Percentiles rank a stretch among this genome's conserved stretches.
Conservation (phyloP, 441 rosid species). For the Populus trichocarpa region DNA sequence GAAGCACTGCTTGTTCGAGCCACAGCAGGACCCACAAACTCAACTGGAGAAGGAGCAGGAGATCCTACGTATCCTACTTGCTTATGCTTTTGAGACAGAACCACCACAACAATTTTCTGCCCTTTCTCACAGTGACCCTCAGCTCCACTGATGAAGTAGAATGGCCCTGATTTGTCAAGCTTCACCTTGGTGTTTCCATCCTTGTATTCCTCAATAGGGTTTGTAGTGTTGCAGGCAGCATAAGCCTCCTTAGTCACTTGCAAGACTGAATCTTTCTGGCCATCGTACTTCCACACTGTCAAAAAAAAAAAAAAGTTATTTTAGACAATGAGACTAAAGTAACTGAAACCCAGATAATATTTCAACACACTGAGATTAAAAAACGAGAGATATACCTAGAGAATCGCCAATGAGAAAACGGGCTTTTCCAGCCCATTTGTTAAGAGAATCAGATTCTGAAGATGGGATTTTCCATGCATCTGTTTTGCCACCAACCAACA, state of each 20-base stretch:
- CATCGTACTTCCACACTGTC: slow-evolving; percentile 75
- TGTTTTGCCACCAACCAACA: slow-evolving; percentile 66
- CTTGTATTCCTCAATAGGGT: slow-evolving; percentile 57
- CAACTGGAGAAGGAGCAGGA: slow-evolving; percentile 77
- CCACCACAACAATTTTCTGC: slow-evolving; percentile 69
- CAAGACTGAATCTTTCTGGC: slow-evolving; percentile 66
- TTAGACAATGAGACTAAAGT: slow-evolving; percentile 27
- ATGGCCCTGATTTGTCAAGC: slow-evolving; percentile 60
- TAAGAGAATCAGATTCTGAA: slow-evolving; percentile 74
- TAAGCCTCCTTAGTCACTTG: slow-evolving; percentile 67
- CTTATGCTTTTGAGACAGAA: slow-evolving; percentile 32
- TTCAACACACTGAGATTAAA: background rate
- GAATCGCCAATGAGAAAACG: slow-evolving; percentile 71
- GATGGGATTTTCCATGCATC: slow-evolving; percentile 75
- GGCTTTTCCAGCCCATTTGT: slow-evolving; percentile 67
- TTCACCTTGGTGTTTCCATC: slow-evolving; percentile 66
- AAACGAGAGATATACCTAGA: slow-evolving; percentile 42
- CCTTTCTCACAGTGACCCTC: slow-evolving; percentile 74
- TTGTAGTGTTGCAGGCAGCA: slow-evolving; percentile 55
- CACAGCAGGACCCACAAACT: slow-evolving; percentile 45
- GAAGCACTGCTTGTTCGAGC: slow-evolving; percentile 54
- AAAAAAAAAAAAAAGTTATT: background rate
- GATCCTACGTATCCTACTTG: slow-evolving; percentile 22
- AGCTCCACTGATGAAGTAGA: slow-evolving; percentile 81
- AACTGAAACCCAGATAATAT: background rate